phyloP scores from a whole-genome alignment of 805 yeast genomes.

The Maudiozyma serrabonitensis region DNA sequence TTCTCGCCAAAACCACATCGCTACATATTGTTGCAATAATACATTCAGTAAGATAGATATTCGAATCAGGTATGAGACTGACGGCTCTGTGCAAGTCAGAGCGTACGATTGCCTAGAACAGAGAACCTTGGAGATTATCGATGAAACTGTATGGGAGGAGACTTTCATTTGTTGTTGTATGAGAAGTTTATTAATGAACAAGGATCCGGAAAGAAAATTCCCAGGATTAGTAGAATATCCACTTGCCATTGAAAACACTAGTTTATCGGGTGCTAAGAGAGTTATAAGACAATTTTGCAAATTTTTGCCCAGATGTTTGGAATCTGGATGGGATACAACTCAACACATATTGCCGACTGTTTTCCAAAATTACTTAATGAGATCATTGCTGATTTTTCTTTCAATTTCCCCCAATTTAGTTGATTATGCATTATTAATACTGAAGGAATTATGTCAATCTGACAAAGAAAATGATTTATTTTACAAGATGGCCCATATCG shows the following conservation, averaged over 20 bases:
- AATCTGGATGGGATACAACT: slow-evolving; percentile 36
- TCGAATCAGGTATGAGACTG: slow-evolving; percentile 44
- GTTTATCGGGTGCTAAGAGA: slow-evolving; percentile 19
- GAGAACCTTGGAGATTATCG: slow-evolving; percentile 26
- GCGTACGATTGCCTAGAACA: slow-evolving; percentile 26
- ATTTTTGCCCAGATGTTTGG: slow-evolving; percentile 38
- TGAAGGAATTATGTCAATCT: slow-evolving; percentile 9
- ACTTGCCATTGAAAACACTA: slow-evolving; percentile 28
- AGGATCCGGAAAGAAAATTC: slow-evolving; percentile 43
- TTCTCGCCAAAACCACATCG: slow-evolving; percentile 18
- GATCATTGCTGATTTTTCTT: slow-evolving; percentile 32
- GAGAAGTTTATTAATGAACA: slow-evolving; percentile 43
- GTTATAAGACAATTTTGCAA: slow-evolving; percentile 33
- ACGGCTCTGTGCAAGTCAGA: slow-evolving; percentile 25
- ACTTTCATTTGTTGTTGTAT: slow-evolving; percentile 48
- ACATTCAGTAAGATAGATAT: slow-evolving; percentile 65
- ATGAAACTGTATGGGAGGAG: slow-evolving; percentile 45
- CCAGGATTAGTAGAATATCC: slow-evolving; percentile 51
- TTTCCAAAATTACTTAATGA: slow-evolving; percentile 44
- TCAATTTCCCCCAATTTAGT: slow-evolving; percentile 16
- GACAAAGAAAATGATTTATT: slow-evolving; percentile 16
- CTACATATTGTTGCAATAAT: slow-evolving; percentile 62
- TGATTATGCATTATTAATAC: slow-evolving; percentile 12
- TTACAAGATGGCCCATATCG: slow-evolving; percentile 20
- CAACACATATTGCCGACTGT: slow-evolving; percentile 26